Evolutionary conservation across 164 flowering plant genomes (phyloP).

Genomic region (Nymphaea thermarum): DNA sequence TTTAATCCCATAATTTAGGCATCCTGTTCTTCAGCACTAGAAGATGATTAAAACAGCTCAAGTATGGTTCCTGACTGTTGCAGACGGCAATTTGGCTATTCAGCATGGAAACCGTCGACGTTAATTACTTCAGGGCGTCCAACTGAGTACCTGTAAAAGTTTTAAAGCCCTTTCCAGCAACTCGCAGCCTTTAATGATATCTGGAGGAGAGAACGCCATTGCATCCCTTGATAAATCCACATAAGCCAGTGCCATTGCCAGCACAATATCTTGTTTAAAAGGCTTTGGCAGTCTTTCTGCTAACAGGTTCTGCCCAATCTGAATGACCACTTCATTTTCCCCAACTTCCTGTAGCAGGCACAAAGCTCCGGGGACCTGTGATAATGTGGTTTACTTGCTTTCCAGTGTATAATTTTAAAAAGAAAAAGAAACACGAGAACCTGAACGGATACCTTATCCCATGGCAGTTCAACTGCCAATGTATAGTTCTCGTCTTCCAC

Average conservation of each 20-base stretch:
- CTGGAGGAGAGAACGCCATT: conserved; percentile 78
- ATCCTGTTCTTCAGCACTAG: too few species aligned
- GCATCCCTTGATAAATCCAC: conserved; percentile 91
- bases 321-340: conserved; percentile 56
- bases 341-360: conserved; percentile 89
- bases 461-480: conserved; percentile 64
- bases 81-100: too few species aligned
- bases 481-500: conserved; percentile 48
- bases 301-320: conserved; percentile 56
- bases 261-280: conserved; percentile 81
- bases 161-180: conserved; percentile 81
- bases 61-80: too few species aligned
- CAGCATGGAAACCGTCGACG: too few species aligned
- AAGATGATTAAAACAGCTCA: too few species aligned
- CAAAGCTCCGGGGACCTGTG: conserved; percentile 83
- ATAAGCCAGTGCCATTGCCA: conserved; percentile 84
- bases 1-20: too few species aligned
- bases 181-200: conserved; percentile 67
- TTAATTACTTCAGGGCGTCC: too few species aligned
- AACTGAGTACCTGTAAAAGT: conserved; percentile 59
- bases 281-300: conserved; percentile 70
- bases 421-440: background rate
- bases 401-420: background rate
- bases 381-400: background rate
- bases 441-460: conserved; percentile 49